phyloP scores from a whole-genome alignment of 192 early-diverging fungal genomes.

The Podochytrium sp. region DNA sequence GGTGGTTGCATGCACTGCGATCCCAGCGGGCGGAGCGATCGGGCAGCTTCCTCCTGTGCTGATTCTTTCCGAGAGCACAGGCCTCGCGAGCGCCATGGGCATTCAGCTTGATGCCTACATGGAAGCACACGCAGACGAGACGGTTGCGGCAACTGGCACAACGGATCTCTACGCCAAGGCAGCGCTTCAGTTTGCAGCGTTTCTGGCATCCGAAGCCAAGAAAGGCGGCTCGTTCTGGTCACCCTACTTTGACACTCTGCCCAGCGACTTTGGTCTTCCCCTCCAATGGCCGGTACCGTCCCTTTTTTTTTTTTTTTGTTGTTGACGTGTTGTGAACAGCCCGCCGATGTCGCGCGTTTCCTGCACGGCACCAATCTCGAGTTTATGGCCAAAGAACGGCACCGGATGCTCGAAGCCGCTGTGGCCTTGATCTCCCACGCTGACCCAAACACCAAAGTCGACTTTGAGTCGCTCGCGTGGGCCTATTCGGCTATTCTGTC shows the following conservation, averaged over 20 bases:
- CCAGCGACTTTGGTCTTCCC: constrained; percentile 40
- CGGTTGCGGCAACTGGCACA: background rate
- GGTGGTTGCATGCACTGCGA: constrained; percentile 6
- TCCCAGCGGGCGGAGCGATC: constrained; percentile 27
- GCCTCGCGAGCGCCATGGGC: background rate
- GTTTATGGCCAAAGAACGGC: constrained; percentile 39
- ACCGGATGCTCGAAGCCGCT: constrained; percentile 30
- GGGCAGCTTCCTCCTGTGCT: constrained; percentile 42
- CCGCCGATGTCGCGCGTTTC: constrained; percentile 27
- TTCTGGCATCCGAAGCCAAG: constrained; percentile 43
- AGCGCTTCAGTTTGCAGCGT: constrained; percentile 41
- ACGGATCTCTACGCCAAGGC: constrained; percentile 39
- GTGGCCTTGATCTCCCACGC: constrained; percentile 28
- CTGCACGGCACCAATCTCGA: constrained; percentile 43
- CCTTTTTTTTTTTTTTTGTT: too few relatives aligned
- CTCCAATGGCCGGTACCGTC: constrained; percentile 50
- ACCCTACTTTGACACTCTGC: constrained; percentile 49
- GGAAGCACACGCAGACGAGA: background rate
- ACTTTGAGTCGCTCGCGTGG: constrained; percentile 42
- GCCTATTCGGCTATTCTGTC: constrained; percentile 48
- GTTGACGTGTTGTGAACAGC: too few relatives aligned
- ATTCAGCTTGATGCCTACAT: background rate
- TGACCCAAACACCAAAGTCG: constrained; percentile 3
- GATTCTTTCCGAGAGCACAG: constrained; percentile 42
- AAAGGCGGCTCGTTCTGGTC: constrained; percentile 37